Percentiles rank a stretch among this genome's conserved stretches.
Conservation (phyloP, 108 stramenopile species). For the Pseudonitzschia delicatissima region DNA sequence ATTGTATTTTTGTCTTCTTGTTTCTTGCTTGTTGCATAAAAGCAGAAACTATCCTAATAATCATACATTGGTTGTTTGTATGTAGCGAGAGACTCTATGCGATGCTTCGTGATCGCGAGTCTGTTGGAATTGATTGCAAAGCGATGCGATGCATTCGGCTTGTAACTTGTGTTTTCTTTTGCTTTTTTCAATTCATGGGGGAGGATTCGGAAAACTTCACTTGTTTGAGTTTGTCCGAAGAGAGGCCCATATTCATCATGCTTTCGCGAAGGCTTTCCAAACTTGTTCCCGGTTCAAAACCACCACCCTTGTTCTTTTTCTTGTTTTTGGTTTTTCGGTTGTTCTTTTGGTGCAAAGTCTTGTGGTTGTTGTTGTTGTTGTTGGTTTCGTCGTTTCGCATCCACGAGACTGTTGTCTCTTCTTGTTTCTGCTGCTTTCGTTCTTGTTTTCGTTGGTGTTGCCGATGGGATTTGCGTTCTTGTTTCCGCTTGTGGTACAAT, state of each 20-base stretch:
- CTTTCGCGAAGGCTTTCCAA: slow-evolving; percentile 24
- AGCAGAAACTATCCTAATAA: too few relatives aligned
- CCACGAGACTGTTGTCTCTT: slow-evolving; percentile 10
- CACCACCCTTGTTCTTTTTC: background rate
- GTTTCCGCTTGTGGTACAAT: slow-evolving; percentile 15
- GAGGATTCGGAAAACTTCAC: background rate
- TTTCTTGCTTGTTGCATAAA: too few relatives aligned
- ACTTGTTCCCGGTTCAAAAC: background rate
- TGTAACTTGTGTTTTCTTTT: too few relatives aligned
- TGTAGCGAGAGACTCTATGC: too few relatives aligned
- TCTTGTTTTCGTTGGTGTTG: background rate
- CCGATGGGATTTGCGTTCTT: background rate
- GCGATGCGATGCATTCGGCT: too few relatives aligned
- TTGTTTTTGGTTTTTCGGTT: background rate
- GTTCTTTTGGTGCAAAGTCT: background rate
- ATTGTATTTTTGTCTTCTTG: too few relatives aligned
- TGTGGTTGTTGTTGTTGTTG: background rate
- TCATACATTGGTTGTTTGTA: too few relatives aligned
- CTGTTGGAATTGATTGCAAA: too few relatives aligned
- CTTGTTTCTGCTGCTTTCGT: background rate
- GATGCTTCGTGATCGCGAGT: too few relatives aligned
- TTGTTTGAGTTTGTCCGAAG: slow-evolving; percentile 15
- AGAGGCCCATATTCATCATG: slow-evolving; percentile 26
- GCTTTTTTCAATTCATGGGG: too few relatives aligned
- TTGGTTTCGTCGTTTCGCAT: background rate